Base-by-base conservation (phyloP, 75 land plant genomes). In the Azolla pinnata region DNA sequence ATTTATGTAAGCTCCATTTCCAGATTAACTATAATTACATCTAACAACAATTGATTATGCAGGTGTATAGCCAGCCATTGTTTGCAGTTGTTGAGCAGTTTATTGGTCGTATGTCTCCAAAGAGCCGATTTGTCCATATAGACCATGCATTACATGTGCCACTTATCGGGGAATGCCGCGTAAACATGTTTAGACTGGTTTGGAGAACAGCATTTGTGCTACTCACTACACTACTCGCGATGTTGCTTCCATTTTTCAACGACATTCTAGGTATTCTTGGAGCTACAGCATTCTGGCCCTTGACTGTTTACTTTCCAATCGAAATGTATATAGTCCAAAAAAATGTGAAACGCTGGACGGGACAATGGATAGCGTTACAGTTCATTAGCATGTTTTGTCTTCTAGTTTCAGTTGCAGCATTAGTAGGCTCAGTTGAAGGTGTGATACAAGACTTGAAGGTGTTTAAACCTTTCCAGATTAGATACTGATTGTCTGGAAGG, bases 221-320 rank as follows among this genome's bases (percentile, higher is more conserved):
- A 7, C 63, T 83, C 7, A 80, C 82, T 18, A 84, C 84, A 0
- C 74, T 49, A 0, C 32, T 88, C 18, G 80, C 97, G 12, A 66
- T 92, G 68, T 3, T 78, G 19, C 79, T 92, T 29, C 97, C 97
- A 24, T 86, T 81, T 66, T 90, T 90, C 81, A 90, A 91, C 52
- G 69, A 81, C 40, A 79, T 92, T 0, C 48, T 92, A 42, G 97
- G 89, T 21, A 29, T 92, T 28, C 14, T 87, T 33, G 97, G 97
- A 5, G 95, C 85, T 40, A 27, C 81, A 29, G 78, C 75, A 31
- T 92, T 92, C 60, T 92, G 86, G 89, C 97, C 97, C 0, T 53
- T 92, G 61, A 77, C 89, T 18, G 82, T 87, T 19, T 87, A 92
- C 59, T 92, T 92, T 59, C 97, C 93, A 12, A 83, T 92, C 10